Evolutionary conservation across 176 grass and related monocot species (phyloP), one percentile per base, ranked within the genome.

Genomic region (Cocos nucifera): DNA sequence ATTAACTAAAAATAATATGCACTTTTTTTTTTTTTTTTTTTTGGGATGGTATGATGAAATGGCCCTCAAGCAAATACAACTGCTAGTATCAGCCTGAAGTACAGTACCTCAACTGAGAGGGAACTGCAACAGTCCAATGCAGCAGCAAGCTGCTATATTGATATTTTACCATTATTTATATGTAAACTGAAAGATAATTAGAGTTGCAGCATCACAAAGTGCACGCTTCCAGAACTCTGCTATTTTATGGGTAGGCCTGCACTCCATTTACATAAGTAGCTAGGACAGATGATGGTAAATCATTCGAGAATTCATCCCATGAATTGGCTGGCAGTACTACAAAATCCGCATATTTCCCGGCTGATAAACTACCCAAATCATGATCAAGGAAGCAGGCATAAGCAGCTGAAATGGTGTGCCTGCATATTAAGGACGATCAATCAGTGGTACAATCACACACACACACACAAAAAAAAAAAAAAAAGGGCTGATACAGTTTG

Each of bases 301-400:
- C 59, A 0, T 29, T 25, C 12, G 56, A 30, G 24, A 92, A 80
- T 44, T 98, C 73, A 2, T 56, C 17, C 88, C 88, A 92, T 16
- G 84, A 98, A 28, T 30, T 73, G 0, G 78, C 75, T n/a, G 88
- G 93, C 49, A 98, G 20, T 17, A 89, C 79, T n/a, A 92, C 88
- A 57, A 92, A 98, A 70, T 98, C 88, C 4, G 93, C 93, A 21
- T 79, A 86, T 16, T 92, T 98, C 63, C 84, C 82, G 52, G 69
- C 39, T 4, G 81, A 82, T 10, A 98, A 64, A 72, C 93, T 98
- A 63, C 93, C 87, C 35, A 86, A 12, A 15, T 67, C 61, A 22
- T 58, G n/a, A 59, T 86, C 93, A 1, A 98, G 72, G 63, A 98
- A 98, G 74, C 80, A 80, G 8, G 93, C 87, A 8, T 89, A 78